These are phyloP conservation scores for Artemisia annua DNA, from an alignment of 129 eudicot genomes.

Conservation along the genomic window DNA sequence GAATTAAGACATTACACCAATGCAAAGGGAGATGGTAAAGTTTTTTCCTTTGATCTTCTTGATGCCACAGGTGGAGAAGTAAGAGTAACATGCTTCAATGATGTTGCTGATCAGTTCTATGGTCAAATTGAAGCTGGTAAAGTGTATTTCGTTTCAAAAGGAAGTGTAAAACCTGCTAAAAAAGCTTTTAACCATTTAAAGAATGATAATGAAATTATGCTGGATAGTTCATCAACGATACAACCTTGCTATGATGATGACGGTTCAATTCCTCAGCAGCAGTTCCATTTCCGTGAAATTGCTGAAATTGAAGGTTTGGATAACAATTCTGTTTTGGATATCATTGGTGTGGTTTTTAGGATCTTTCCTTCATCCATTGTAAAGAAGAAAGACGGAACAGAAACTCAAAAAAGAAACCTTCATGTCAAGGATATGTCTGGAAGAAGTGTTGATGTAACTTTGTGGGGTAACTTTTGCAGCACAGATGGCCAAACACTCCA, in stretches of 20 bases:
- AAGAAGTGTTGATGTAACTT: constrained; percentile 78
- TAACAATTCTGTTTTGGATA: constrained; percentile 57
- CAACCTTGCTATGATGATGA: constrained; percentile 78
- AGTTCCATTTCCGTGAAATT: constrained; percentile 69
- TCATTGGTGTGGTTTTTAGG: constrained; percentile 76
- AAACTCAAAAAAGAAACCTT: constrained; percentile 65
- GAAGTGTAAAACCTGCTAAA: constrained; percentile 72
- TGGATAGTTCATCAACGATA: constrained; percentile 67
- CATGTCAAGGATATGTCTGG: constrained; percentile 86
- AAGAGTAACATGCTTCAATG: constrained; percentile 86
- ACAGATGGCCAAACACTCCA: constrained; percentile 81
- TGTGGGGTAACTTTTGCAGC: constrained; percentile 91
- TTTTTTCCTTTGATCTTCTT: constrained; percentile 85
- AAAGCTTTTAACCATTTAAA: constrained; percentile 75
- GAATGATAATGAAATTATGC: constrained; percentile 73
- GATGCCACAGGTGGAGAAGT: constrained; percentile 88
- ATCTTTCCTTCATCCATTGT: constrained; percentile 60
- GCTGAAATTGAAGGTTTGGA: constrained; percentile 71
- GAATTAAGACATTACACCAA: constrained; percentile 71
- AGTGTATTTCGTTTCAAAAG: constrained; percentile 74
- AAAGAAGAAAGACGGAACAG: constrained; percentile 73
- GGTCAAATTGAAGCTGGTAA: constrained; percentile 61
- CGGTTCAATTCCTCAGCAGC: constrained; percentile 63
- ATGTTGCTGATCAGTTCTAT: constrained; percentile 80
- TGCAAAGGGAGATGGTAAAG: constrained; percentile 85